Base-by-base conservation (phyloP, 148 eudicot species). In the Rhododendron molle region DNA sequence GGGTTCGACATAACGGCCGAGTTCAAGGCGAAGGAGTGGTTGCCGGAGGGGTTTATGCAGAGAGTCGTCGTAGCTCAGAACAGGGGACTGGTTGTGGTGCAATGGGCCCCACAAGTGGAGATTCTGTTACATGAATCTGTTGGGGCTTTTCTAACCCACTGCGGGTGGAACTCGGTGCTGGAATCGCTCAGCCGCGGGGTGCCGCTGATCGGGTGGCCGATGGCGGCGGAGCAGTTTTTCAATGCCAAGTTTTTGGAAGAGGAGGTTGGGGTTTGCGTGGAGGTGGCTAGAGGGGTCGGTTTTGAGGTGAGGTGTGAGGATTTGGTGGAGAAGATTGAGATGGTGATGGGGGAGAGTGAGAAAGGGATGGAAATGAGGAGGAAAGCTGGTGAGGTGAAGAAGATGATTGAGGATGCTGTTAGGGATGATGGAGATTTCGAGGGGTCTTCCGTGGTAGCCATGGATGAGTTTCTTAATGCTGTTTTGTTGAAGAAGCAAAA, bases 141-240 rank as follows among this genome's bases (percentile, higher is more conserved):
- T 2, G 93, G 87, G 0, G 92, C 86, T 23, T 92, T 93, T 56
- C 18, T 93, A 34, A 91, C 88, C 36, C 94, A 93, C 43, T 92
- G 93, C 30, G 94, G 96, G 28, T 93, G 94, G 96, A 93, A 93
- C 77, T 93, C 96, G 26, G 88, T 88, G 4, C 88, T 93, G 16
- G 94, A 93, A 84, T 83, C 92, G 10, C 89, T 93, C 3, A 84
- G 88, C 49, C 38, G 65, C 20, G 94, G 94, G 3, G 92, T 93
- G 81, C 91, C 93, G 43, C 5, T 93, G 15, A 74, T 93, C 0
- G 91, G 93, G 20, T 93, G 94, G 96, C 94, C 96, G 7, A 89
- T 93, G 91, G 91, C 88, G 0, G 93, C 88, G 0, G 96, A 93
- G 87, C 96, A 93, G 78, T 91, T 91, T 81, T 91, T 86, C 83